Base-by-base conservation (phyloP, 352 stramenopile genomes). In the Pythium coloratum region DNA sequence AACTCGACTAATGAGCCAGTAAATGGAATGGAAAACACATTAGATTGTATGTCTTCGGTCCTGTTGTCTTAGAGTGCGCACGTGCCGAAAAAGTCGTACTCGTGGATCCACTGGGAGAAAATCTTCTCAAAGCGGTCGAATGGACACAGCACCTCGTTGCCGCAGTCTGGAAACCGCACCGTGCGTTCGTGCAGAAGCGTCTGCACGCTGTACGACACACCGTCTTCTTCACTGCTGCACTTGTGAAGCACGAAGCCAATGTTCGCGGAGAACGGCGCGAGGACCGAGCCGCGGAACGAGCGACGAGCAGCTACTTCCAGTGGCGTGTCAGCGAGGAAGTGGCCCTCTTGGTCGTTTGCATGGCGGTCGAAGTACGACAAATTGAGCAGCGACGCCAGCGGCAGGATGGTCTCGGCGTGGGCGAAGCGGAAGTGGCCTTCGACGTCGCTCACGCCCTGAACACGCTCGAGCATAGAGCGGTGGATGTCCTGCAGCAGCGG, bases 171-270 rank as follows among this genome's bases (percentile, higher is more conserved):
- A 30, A 92, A 86, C 10, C 60, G 44, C 26, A 92, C 80, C 14
- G 82, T 75, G 7, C 74, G 80, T 56, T 95, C 86, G 55, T 95
- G 88, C 0, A 92, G 68, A 16, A 91, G 64, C 36, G 80, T 81
- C 59, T 86, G 77, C 26, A 92, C 82, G 33, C 76, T 75, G 44
- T 75, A 89, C 7, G 44, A 55, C 51, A 65, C 6, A 40, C 71
- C 44, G 6, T 46, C 57, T 1, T 59, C 34, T 13, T 63, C 28
- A 32, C 33, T 56, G 12, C 59, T n/a, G 36, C 86, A 95, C 16
- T 89, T 69, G 59, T 95, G 89, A 3, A 95, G 76, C 55, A 93
- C 79, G 72, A 95, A 93, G 0, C 83, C 87, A 53, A 95, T 91
- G 57, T 95, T 95, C 20, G 78, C 87, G 7, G 83, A 78, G 62